These are phyloP conservation scores for Quercus mongolica DNA, from an alignment of 306 rosid species.

Conservation along the genomic window DNA sequence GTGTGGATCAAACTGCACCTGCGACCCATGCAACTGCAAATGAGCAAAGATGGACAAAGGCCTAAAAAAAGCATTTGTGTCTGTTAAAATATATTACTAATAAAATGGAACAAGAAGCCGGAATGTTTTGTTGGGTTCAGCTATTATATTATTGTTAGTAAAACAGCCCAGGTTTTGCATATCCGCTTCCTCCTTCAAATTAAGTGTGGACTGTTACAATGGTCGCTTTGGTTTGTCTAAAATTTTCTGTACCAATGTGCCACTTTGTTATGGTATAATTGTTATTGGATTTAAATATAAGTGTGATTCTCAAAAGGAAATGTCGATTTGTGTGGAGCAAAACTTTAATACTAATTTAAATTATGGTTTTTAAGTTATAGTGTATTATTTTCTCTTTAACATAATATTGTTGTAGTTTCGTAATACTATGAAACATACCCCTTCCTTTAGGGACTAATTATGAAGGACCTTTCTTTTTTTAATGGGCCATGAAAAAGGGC, in stretches of 20 bases:
- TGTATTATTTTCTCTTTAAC: too few species aligned
- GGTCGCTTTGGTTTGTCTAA: background rate
- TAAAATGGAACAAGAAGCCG: background rate
- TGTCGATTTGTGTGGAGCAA: too few species aligned
- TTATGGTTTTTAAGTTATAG: too few species aligned
- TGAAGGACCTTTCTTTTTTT: too few species aligned
- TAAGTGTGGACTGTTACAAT: background rate
- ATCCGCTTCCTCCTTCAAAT: background rate
- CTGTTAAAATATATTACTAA: background rate
- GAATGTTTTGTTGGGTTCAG: background rate
- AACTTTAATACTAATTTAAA: too few species aligned
- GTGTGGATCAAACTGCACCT: conserved; percentile 28
- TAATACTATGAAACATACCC: too few species aligned
- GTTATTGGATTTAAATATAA: background rate
- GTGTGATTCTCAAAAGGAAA: too few species aligned
- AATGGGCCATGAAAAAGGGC: too few species aligned
- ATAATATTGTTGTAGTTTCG: too few species aligned
- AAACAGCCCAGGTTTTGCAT: background rate
- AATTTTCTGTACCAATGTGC: background rate
- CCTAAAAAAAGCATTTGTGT: background rate
- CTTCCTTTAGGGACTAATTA: too few species aligned
- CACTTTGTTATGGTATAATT: background rate
- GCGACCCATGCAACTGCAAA: conserved; percentile 26
- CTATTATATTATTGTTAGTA: background rate
- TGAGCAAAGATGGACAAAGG: background rate